Base-by-base conservation (phyloP, 345 rosid genomes). In the Mercurialis annua region DNA sequence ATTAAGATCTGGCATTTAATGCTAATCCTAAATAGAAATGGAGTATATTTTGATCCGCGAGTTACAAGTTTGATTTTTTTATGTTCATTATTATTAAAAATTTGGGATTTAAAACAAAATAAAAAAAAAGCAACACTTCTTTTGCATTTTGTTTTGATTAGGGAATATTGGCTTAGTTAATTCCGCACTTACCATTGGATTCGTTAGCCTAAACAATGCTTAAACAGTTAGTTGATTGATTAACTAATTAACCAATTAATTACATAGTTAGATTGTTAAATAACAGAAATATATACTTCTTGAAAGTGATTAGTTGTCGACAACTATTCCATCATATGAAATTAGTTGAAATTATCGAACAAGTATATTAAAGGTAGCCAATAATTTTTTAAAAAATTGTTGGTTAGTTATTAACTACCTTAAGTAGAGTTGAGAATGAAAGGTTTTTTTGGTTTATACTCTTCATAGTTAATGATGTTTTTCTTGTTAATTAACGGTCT, bases 381-480 rank as follows among this genome's bases (percentile, higher is more conserved):
- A 34, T 34, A 34, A 34, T 34, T n/a, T 11, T 0, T 46, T 46
- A 46, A 48, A 16, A 16, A 47, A 47, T 47, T 47, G 18, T 47
- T 47, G 51, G 51, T 23, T 52, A 52, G 30, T 54, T 14, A 4
- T 26, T 54, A 55, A 55, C 38, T 31, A 30, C 60, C 60, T 55
- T 55, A 1, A 50, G 20, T 50, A 12, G 20, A 50, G 10, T 50
- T 49, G 38, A 55, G 3, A 55, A 30, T 15, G 10, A 53, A 59
- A 23, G 30, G 21, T 59, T 59, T 10, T 36, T 0, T 59, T n/a
- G n/a, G 10, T 50, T 3, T 34, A 59, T 3, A n/a, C 14, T 60
- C 33, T 26, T 60, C 33, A 15, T 61, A 61, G 65, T 26, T 61
- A 61, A 61, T 42, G 64, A 40, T 38, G 63, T 58, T 34, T 4